Conservation (phyloP, 2,329 filamentous ascomycete species). For the Fusarium poae region DNA sequence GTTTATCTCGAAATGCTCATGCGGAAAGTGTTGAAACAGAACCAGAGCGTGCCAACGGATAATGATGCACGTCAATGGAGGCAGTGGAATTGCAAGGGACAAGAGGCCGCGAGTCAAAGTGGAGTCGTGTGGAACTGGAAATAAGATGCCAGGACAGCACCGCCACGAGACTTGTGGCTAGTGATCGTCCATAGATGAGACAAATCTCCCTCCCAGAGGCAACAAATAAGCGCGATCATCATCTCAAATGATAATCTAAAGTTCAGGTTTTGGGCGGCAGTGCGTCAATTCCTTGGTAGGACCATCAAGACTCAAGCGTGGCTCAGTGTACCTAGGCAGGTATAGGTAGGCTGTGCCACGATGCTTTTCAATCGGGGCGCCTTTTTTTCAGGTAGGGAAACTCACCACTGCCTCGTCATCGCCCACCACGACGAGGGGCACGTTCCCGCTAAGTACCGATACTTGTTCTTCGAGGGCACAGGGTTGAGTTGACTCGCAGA, state of each 20-base stretch:
- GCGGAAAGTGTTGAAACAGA: constrained; percentile 33
- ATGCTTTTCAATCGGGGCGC: constrained; percentile 26
- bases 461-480: constrained; percentile 36
- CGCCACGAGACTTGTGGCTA: constrained; percentile 39
- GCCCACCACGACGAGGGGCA: constrained; percentile 48
- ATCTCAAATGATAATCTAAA: neutral
- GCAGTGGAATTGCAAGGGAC: constrained; percentile 42
- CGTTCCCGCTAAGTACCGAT: constrained; percentile 50
- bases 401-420: constrained; percentile 58
- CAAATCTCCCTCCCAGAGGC: constrained; percentile 13
- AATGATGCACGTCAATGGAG: constrained; percentile 36
- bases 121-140: constrained; percentile 36
- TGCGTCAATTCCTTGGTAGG: constrained; percentile 26
- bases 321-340: constrained; percentile 40
- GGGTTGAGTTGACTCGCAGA: constrained; percentile 46
- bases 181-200: constrained; percentile 8
- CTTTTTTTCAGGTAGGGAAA: constrained; percentile 36
- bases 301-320: constrained; percentile 29
- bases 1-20: constrained; percentile 6
- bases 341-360: constrained; percentile 43
- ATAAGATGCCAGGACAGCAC: constrained; percentile 18
- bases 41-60: constrained; percentile 24
- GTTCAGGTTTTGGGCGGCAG: constrained; percentile 27
- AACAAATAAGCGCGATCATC: constrained; percentile 30
- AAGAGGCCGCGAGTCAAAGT: constrained; percentile 45